These are phyloP conservation scores for Phytophthora niederhauseri DNA, from an alignment of 352 stramenopile species.

Conservation along the genomic window DNA sequence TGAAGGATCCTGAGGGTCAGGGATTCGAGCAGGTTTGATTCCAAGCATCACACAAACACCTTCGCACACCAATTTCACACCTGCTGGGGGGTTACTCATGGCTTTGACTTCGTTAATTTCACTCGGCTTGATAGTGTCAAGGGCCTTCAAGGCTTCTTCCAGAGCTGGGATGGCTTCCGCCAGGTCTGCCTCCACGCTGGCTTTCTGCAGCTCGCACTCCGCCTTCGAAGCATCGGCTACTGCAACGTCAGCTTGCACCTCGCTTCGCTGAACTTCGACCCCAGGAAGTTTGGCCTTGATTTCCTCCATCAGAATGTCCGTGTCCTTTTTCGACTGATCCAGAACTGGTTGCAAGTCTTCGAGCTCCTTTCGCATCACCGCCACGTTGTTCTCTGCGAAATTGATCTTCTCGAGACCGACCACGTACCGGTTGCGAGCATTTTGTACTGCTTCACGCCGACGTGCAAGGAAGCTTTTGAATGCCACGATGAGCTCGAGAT, in stretches of 20 bases:
- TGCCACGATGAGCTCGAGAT: constrained; percentile 94
- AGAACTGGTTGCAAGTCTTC: constrained; percentile 95
- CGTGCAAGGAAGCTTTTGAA: constrained; percentile 92
- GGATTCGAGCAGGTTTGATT: constrained; percentile 93
- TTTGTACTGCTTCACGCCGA: constrained; percentile 84
- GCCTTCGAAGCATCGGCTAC: constrained; percentile 85
- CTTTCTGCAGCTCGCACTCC: constrained; percentile 91
- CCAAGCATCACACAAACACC: constrained; percentile 95
- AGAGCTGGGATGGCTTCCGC: constrained; percentile 93
- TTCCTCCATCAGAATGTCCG: constrained; percentile 93
- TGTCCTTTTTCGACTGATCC: constrained; percentile 92
- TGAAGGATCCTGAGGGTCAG: constrained; percentile 90
- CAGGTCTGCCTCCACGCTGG: constrained; percentile 89
- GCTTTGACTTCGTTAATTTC: constrained; percentile 95
- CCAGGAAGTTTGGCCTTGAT: constrained; percentile 93
- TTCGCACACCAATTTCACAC: constrained; percentile 94
- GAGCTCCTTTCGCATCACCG: constrained; percentile 94
- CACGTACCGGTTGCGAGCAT: constrained; percentile 88
- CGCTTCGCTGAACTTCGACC: constrained; percentile 79
- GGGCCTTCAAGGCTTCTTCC: constrained; percentile 92
- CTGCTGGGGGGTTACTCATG: constrained; percentile 92
- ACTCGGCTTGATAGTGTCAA: constrained; percentile 92
- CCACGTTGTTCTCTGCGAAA: constrained; percentile 94
- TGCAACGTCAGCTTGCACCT: constrained; percentile 84
- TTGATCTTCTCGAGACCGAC: constrained; percentile 94